Conservation (phyloP, 495 filamentous ascomycete species). For the Hypoxylon fragiforme region DNA sequence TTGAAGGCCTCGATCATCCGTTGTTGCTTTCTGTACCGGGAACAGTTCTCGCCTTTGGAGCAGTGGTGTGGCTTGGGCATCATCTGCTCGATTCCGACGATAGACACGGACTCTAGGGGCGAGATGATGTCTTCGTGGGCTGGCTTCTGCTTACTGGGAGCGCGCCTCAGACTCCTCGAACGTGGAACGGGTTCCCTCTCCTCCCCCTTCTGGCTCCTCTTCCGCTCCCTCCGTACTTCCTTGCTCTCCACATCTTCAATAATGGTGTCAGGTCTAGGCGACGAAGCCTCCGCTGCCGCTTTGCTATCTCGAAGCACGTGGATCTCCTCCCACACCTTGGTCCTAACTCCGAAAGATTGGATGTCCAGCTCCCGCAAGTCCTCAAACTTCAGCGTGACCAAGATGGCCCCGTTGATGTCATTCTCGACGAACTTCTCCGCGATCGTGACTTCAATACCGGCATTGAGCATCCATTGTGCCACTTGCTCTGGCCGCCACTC, state of each 20-base stretch:
- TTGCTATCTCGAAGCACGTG: conserved; percentile 66
- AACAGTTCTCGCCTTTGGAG: conserved; percentile 86
- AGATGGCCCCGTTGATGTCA: conserved; percentile 84
- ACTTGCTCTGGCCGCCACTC: conserved; percentile 76
- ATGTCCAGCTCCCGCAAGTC: conserved; percentile 95
- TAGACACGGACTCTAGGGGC: conserved; percentile 82
- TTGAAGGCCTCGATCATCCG: conserved; percentile 67
- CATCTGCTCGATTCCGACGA: conserved; percentile 88
- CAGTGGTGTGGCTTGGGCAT: conserved; percentile 84
- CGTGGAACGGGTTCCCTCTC: conserved; percentile 46
- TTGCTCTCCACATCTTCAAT: conserved; percentile 57
- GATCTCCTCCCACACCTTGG: conserved; percentile 83
- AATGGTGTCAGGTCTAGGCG: conserved; percentile 58
- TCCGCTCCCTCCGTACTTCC: conserved; percentile 45
- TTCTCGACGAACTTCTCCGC: conserved; percentile 85
- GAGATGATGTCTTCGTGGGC: conserved; percentile 65
- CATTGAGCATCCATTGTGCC: conserved; percentile 74
- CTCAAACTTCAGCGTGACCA: conserved; percentile 84
- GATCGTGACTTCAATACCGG: conserved; percentile 68
- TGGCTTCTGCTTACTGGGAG: conserved; percentile 46
- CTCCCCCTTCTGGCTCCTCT: conserved; percentile 37
- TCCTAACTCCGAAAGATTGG: conserved; percentile 88
- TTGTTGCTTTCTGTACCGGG: conserved; percentile 76
- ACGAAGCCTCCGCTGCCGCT: conserved; percentile 39
- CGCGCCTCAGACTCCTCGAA: conserved; percentile 43